Evolutionary conservation across 345 rosid genomes (phyloP), one percentile per base, ranked within the genome.

Genomic region (Salix koriyanagi): DNA sequence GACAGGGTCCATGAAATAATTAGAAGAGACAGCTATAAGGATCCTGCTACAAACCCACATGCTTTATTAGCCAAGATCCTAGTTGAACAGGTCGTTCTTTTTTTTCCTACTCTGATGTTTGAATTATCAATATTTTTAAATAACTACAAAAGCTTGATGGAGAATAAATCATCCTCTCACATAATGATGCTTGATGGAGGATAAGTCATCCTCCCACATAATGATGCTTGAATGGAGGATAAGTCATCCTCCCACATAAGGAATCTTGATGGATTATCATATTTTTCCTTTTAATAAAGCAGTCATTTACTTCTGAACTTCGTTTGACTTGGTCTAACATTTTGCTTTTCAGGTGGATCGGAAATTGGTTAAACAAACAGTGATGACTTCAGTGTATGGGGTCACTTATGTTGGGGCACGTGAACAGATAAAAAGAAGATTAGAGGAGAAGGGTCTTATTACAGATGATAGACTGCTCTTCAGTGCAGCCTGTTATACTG

Each of bases 301-400:
- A 15, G 32, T 15, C 11, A 65, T 34, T 65, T 65, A 52, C 37
- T 72, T 37, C 16, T 50, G 14, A 14, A 15, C 50, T 13, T 30
- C 25, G 48, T 44, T 69, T 74, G 56, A 56, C 75, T 25, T 54
- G 13, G 25, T 44, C 65, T 75, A 32, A 70, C 72, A 69, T 52
- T 84, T 77, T 79, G 60, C 68, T 84, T 34, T 86, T 83, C 91
- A 96, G 99, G 98, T 96, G 50, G 98, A 96, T 83, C 81, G 98
- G 71, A 96, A 93, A 85, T 80, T 96, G 80, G 98, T 96, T 64
- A 93, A 93, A 78, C 99, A 96, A 80, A 96, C 99, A 1, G 99
- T 96, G 80, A 96, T 96, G 99, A 96, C 99, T 72, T 96, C 99
- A 77, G 99, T 96, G 52, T 96, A 96, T 91, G 99, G 98, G 77